A percentile compares a stretch with the other conserved stretches of the same genome.
Evolutionary conservation across 208 protist species (phyloP).

Genomic region (Naegleria lovaniensis): DNA sequence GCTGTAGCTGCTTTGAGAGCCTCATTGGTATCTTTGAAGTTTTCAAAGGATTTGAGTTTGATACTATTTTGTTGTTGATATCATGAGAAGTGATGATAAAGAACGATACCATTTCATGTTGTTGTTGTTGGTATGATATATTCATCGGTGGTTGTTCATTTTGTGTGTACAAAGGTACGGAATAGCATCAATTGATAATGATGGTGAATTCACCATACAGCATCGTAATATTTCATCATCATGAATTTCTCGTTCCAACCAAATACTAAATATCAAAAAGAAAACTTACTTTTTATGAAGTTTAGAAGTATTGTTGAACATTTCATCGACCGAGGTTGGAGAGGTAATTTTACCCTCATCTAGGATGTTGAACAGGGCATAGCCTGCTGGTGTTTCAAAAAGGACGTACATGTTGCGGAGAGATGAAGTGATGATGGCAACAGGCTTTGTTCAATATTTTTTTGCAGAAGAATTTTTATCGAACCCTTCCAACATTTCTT

Average conservation of each 20-base stretch:
- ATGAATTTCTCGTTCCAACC: too few relatives aligned
- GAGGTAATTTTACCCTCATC: constrained; percentile 75
- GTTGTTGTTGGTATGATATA: neutral
- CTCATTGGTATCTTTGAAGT: constrained; percentile 87
- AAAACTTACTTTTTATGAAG: constrained; percentile 49
- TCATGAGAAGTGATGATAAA: neutral
- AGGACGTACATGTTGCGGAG: constrained; percentile 81
- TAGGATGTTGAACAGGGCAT: constrained; percentile 92
- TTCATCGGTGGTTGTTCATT: too few relatives aligned
- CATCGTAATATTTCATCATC: too few relatives aligned
- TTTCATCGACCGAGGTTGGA: constrained; percentile 79
- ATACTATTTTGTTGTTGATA: constrained; percentile 40
- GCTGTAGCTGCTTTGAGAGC: constrained; percentile 91
- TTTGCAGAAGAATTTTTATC: neutral
- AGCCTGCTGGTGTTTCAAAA: constrained; percentile 95
- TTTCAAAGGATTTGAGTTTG: constrained; percentile 68
- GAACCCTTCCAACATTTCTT: neutral
- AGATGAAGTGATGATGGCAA: neutral
- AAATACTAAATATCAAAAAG: too few relatives aligned
- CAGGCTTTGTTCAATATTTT: neutral
- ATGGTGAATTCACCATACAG: neutral
- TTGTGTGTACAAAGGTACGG: too few relatives aligned
- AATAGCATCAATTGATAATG: too few relatives aligned
- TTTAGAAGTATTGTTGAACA: constrained; percentile 48
- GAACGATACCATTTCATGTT: neutral